These are phyloP conservation scores for Aspergillus neoniger DNA, from an alignment of 2,329 filamentous ascomycete genomes.

Conservation along the genomic window DNA sequence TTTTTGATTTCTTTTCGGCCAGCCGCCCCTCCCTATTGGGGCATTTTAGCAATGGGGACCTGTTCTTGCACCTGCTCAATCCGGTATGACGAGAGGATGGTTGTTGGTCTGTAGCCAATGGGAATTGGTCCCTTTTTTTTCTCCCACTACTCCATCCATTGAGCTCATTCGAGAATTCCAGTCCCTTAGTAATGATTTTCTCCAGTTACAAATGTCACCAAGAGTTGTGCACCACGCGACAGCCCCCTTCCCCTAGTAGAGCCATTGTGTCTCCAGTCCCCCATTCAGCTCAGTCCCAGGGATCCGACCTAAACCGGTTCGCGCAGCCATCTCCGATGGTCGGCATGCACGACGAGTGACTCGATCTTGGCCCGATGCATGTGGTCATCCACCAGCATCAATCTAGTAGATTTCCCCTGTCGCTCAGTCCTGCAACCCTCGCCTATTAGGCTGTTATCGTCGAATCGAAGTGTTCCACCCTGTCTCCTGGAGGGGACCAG, in stretches of 20 bases:
- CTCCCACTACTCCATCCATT: too few species aligned
- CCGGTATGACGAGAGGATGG: constrained; percentile 13
- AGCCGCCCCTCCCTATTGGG: constrained; percentile 6
- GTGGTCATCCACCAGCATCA: constrained; percentile 1
- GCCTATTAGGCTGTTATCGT: not conserved
- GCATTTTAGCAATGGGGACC: not conserved
- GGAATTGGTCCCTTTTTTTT: too few species aligned
- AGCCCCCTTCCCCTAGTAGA: not conserved
- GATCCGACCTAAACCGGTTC: constrained; percentile 6
- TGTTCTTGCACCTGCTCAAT: constrained; percentile 16
- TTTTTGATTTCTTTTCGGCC: not conserved
- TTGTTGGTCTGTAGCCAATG: not conserved
- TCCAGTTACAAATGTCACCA: not conserved
- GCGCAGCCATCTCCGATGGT: not conserved
- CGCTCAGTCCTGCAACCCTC: constrained; percentile 13
- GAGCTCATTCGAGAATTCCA: too few species aligned
- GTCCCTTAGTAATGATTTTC: too few species aligned
- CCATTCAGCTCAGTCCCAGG: constrained; percentile 1
- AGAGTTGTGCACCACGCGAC: constrained; percentile 9
- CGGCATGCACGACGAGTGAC: constrained; percentile 1
- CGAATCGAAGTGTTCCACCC: constrained; percentile 11
- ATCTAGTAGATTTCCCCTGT: constrained; percentile 15
- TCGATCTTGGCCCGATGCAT: constrained; percentile 8
- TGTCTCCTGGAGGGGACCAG: not conserved
- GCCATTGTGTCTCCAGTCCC: not conserved